These are phyloP conservation scores for Vitis hybrid DNA, from an alignment of 177 flowering plant species.

Conservation along the genomic window DNA sequence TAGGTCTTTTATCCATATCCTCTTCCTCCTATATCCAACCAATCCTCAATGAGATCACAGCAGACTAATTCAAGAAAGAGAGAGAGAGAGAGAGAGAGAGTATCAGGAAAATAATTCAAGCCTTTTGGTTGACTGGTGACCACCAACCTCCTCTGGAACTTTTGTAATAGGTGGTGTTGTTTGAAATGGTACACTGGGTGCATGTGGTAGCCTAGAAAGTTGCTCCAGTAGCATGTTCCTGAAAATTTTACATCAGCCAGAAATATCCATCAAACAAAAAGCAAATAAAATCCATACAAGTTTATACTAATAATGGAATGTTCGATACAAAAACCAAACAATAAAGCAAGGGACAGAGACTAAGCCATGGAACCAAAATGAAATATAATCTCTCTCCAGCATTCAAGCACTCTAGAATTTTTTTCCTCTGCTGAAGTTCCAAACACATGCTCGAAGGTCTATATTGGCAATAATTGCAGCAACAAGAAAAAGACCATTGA, in stretches of 20 bases:
- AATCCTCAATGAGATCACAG: slow-evolving; percentile 8
- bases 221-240: slow-evolving; percentile 78
- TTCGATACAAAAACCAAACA: not conserved
- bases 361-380: too few species aligned
- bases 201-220: slow-evolving; percentile 67
- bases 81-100: not conserved
- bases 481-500: too few species aligned
- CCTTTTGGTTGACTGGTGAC: not conserved
- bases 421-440: too few species aligned
- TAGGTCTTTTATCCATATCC: slow-evolving; percentile 65
- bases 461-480: too few species aligned
- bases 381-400: too few species aligned
- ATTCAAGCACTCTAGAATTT: too few species aligned
- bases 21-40: slow-evolving; percentile 59
- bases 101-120: not conserved
- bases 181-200: slow-evolving; percentile 86
- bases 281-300: not conserved
- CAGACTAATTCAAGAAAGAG: not conserved
- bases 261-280: not conserved
- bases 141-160: slow-evolving; percentile 73
- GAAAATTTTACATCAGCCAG: slow-evolving; percentile 8
- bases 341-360: not conserved
- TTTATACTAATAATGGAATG: not conserved
- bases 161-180: slow-evolving; percentile 52
- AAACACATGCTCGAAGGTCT: too few species aligned